A percentile compares a stretch with the other conserved stretches of the same genome.
These are phyloP conservation scores for Phoma sp. DNA, from an alignment of 2,329 filamentous ascomycete genomes.

Conservation along the genomic window DNA sequence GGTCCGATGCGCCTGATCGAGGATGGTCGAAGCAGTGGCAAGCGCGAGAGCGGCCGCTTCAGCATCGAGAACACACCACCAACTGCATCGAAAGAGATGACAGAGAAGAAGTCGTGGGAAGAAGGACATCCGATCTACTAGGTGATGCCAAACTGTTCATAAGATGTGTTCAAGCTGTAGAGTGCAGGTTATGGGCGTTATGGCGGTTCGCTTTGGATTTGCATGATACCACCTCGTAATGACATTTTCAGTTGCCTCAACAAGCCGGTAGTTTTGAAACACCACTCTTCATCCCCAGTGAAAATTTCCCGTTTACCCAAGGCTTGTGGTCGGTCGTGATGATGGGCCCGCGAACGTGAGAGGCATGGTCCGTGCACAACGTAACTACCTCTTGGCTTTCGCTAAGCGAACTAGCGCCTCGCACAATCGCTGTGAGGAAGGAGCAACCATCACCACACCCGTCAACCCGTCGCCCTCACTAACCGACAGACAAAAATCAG, in stretches of 20 bases:
- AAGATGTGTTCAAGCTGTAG: constrained; percentile 10
- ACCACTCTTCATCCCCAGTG: too few relatives aligned
- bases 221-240: constrained; percentile 41
- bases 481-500: constrained; percentile 48
- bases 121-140: constrained; percentile 58
- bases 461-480: constrained; percentile 46
- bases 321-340: not conserved
- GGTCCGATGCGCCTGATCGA: constrained; percentile 63
- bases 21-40: constrained; percentile 42
- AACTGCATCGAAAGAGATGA: constrained; percentile 37
- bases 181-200: constrained; percentile 4
- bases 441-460: constrained; percentile 38
- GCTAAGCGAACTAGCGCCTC: constrained; percentile 15
- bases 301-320: not conserved
- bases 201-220: constrained; percentile 17
- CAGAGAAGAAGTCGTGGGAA: constrained; percentile 53
- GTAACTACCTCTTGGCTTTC: constrained; percentile 1
- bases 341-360: not conserved
- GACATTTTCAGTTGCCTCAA: not conserved
- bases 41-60: constrained; percentile 42
- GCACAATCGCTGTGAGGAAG: constrained; percentile 7
- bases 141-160: constrained; percentile 7
- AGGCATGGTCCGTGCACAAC: not conserved
- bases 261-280: not conserved
- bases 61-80: constrained; percentile 46